A percentile compares a stretch with the other conserved stretches of the same genome.
Conservation (phyloP, 192 early-diverging fungal genomes). For the Backusella liffmaniae region DNA sequence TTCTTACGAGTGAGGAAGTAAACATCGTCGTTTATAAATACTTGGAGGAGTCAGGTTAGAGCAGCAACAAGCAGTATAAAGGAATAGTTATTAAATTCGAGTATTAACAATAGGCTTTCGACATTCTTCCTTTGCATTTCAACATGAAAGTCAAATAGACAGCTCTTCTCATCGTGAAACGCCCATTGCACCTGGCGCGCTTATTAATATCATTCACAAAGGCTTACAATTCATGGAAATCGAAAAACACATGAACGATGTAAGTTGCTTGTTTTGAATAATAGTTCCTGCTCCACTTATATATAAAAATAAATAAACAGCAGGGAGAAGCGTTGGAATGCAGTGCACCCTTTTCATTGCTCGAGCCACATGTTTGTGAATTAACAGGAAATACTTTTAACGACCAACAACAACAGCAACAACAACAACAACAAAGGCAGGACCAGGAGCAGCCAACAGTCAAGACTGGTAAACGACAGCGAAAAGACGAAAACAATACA, state of each 20-base stretch:
- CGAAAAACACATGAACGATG: slow-evolving; percentile 83
- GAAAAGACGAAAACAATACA: slow-evolving; percentile 43
- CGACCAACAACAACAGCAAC: slow-evolving; percentile 24
- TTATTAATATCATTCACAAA: slow-evolving; percentile 88
- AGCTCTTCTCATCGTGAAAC: slow-evolving; percentile 54
- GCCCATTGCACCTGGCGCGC: slow-evolving; percentile 76
- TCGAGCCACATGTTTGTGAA: slow-evolving; percentile 67
- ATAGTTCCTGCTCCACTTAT: background rate
- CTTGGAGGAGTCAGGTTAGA: slow-evolving; percentile 78
- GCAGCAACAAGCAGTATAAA: background rate
- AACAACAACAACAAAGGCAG: slow-evolving; percentile 6
- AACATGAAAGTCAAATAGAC: slow-evolving; percentile 80
- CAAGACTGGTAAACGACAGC: slow-evolving; percentile 32
- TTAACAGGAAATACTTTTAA: slow-evolving; percentile 32
- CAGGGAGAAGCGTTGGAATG: slow-evolving; percentile 81
- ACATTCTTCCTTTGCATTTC: slow-evolving; percentile 84
- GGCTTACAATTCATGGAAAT: slow-evolving; percentile 89
- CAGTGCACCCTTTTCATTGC: slow-evolving; percentile 64
- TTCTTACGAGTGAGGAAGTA: slow-evolving; percentile 80
- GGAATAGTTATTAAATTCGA: background rate
- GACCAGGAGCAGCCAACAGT: slow-evolving; percentile 26
- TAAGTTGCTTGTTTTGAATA: slow-evolving; percentile 19
- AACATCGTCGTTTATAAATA: slow-evolving; percentile 89
- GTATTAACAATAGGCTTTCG: slow-evolving; percentile 63
- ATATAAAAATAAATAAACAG: slow-evolving; percentile 35